Evolutionary conservation across 1,284 basidiomycete species (phyloP).

Genomic region (Ustilago esculenta): DNA sequence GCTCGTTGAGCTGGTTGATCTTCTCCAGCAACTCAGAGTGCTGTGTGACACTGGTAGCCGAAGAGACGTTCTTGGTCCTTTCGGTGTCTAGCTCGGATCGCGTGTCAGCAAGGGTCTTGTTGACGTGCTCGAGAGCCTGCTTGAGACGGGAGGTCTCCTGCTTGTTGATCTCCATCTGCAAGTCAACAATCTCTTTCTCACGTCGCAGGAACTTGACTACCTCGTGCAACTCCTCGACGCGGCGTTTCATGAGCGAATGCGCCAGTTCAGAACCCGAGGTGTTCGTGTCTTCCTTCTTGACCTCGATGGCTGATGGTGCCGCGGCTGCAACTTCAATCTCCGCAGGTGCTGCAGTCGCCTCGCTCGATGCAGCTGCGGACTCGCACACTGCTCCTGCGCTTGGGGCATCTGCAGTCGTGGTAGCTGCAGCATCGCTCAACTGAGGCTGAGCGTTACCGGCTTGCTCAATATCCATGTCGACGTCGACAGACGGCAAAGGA

Average conservation of each 20-base stretch:
- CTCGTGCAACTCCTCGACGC: conserved; percentile 72
- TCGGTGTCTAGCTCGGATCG: conserved; percentile 68
- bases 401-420: conserved; percentile 71
- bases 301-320: neutral
- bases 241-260: conserved; percentile 38
- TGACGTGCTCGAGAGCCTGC: conserved; percentile 78
- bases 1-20: conserved; percentile 85
- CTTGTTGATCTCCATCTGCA: conserved; percentile 84
- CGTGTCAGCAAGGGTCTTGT: conserved; percentile 77
- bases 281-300: conserved; percentile 19
- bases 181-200: conserved; percentile 88
- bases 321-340: conserved; percentile 1
- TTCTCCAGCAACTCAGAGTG: conserved; percentile 85
- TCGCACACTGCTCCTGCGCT: neutral
- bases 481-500: conserved; percentile 56
- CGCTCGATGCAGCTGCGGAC: neutral
- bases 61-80: conserved; percentile 32
- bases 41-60: conserved; percentile 75
- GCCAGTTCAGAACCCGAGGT: conserved; percentile 30
- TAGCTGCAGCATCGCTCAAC: conserved; percentile 67
- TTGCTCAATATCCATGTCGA: conserved; percentile 40
- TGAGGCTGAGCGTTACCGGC: conserved; percentile 29
- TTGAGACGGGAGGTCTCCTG: conserved; percentile 82
- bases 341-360: conserved; percentile 2
- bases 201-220: conserved; percentile 84